Evolutionary conservation across 2,329 filamentous ascomycete genomes (phyloP).

Genomic region (Calonectria honghensis): DNA sequence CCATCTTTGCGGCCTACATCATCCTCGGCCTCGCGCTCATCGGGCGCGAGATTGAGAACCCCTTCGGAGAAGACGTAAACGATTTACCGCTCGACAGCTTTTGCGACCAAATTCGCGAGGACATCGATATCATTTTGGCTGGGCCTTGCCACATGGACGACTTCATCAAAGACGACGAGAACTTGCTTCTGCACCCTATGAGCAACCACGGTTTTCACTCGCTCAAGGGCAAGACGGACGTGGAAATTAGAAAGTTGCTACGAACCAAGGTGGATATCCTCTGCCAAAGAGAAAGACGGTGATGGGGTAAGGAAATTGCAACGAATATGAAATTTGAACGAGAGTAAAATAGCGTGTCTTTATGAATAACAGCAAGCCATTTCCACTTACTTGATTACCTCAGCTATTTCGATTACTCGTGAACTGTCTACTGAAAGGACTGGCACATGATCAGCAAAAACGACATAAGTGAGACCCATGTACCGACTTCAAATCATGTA

Average conservation of each 20-base stretch:
- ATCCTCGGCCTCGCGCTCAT: conserved; percentile 85
- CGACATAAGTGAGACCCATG: no score
- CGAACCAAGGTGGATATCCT: conserved; percentile 1
- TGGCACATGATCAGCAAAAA: no score
- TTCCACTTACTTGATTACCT: background rate
- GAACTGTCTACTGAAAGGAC: no score
- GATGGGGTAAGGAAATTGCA: no score
- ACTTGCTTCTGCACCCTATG: conserved; percentile 8
- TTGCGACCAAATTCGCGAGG: conserved; percentile 82
- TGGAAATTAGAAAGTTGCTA: conserved; percentile 15
- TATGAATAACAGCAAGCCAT: background rate
- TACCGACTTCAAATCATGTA: no score
- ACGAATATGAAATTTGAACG: background rate
- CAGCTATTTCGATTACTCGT: background rate
- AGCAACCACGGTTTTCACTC: conserved; percentile 10
- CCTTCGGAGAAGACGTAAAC: conserved; percentile 88
- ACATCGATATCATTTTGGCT: conserved; percentile 79
- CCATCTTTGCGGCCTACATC: conserved; percentile 84
- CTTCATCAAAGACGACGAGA: conserved; percentile 14
- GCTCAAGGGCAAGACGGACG: background rate
- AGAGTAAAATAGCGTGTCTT: background rate
- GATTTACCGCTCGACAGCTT: conserved; percentile 84
- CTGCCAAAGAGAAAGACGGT: background rate
- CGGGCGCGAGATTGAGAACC: conserved; percentile 87
- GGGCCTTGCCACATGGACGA: background rate